Evolutionary conservation across 495 filamentous ascomycete species (phyloP).

Genomic region (Trichoderma asperelloides): DNA sequence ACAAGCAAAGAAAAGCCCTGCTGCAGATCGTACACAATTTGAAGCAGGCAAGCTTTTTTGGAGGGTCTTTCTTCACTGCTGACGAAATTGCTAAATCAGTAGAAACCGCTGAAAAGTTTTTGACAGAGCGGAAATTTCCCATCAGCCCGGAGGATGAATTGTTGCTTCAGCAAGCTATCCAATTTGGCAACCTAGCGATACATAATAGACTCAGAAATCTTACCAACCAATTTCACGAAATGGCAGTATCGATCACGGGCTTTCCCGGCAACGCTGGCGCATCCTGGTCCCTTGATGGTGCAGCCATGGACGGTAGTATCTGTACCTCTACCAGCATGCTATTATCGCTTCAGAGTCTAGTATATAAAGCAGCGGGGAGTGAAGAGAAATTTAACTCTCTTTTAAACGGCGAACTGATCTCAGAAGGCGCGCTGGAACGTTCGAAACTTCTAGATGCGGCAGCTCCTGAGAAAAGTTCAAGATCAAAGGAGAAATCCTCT

Average conservation of each 20-base stretch:
- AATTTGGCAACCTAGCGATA: conserved; percentile 50
- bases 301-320: conserved; percentile 15
- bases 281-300: conserved; percentile 51
- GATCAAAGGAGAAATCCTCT: neutral
- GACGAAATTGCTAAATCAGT: conserved; percentile 54
- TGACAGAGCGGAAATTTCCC: conserved; percentile 39
- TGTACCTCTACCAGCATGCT: conserved; percentile 33
- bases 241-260: conserved; percentile 60
- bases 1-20: conserved; percentile 55
- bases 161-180: conserved; percentile 52
- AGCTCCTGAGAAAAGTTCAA: conserved; percentile 5
- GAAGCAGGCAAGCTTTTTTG: conserved; percentile 82
- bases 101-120: conserved; percentile 54
- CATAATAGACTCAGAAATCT: conserved; percentile 52
- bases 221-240: conserved; percentile 61
- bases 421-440: conserved; percentile 25
- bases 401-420: conserved; percentile 29
- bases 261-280: conserved; percentile 47
- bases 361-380: conserved; percentile 15
- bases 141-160: conserved; percentile 51
- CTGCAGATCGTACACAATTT: conserved; percentile 65
- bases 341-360: conserved; percentile 28
- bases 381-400: conserved; percentile 15
- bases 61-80: conserved; percentile 60
- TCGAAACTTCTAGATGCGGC: conserved; percentile 16